Evolutionary conservation across 2,329 filamentous ascomycete genomes (phyloP).

Genomic region (Monosporascus sp.): DNA sequence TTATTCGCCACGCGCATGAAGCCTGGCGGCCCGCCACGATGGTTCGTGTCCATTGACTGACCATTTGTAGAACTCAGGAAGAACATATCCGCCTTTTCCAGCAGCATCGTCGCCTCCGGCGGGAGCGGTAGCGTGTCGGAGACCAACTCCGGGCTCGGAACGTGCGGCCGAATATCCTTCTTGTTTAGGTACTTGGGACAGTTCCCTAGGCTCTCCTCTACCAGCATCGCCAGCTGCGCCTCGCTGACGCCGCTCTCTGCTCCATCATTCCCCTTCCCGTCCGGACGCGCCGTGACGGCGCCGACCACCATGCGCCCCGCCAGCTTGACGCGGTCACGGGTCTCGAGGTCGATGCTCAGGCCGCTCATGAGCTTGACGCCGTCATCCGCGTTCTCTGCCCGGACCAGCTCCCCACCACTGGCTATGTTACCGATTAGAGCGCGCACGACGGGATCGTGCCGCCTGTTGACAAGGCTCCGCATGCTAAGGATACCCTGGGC

Average conservation of each 20-base stretch:
- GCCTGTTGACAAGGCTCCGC: constrained; percentile 52
- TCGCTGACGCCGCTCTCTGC: constrained; percentile 23
- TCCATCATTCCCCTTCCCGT: no score
- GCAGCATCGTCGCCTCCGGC: constrained; percentile 49
- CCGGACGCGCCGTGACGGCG: constrained; percentile 36
- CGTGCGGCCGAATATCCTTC: constrained; percentile 54
- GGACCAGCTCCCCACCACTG: constrained; percentile 34
- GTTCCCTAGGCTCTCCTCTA: constrained; percentile 72
- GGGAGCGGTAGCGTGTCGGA: constrained; percentile 39
- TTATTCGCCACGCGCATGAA: constrained; percentile 67
- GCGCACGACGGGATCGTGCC: constrained; percentile 64
- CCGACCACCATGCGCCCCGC: constrained; percentile 65
- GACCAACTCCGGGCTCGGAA: constrained; percentile 43
- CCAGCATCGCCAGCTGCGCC: constrained; percentile 57
- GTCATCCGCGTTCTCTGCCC: constrained; percentile 25
- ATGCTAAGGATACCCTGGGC: constrained; percentile 61
- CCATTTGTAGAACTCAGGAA: constrained; percentile 59
- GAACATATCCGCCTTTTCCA: constrained; percentile 65
- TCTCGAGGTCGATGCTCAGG: constrained; percentile 59
- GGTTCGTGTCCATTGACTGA: constrained; percentile 75
- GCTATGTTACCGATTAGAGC: constrained; percentile 45
- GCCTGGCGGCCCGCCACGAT: constrained; percentile 68
- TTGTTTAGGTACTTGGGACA: constrained; percentile 85
- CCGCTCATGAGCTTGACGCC: constrained; percentile 41
- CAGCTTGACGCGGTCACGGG: constrained; percentile 67